Evolutionary conservation across 2,329 filamentous ascomycete genomes (phyloP).

Genomic region (Coniella vitis): DNA sequence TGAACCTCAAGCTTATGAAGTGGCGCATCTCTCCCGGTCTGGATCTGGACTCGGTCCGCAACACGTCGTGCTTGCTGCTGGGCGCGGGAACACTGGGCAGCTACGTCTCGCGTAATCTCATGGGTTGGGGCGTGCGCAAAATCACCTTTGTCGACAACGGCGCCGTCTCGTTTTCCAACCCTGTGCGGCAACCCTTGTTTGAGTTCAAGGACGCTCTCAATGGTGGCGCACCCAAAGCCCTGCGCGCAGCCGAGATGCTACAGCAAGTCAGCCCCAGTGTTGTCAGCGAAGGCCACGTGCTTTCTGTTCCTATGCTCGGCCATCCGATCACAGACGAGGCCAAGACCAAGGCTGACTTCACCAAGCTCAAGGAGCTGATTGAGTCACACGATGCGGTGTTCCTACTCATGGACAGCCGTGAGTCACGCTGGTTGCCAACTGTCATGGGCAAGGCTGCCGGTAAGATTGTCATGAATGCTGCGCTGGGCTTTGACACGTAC

Average conservation of each 20-base stretch:
- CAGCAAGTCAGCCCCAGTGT: constrained; percentile 87
- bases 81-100: constrained; percentile 90
- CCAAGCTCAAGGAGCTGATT: constrained; percentile 67
- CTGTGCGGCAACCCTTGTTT: constrained; percentile 89
- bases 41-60: constrained; percentile 81
- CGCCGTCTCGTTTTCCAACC: constrained; percentile 90
- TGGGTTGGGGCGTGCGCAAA: constrained; percentile 93
- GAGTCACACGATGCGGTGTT: constrained; percentile 87
- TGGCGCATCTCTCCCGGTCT: constrained; percentile 91
- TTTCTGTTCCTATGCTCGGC: constrained; percentile 92
- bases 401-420: constrained; percentile 92
- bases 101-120: constrained; percentile 84
- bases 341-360: constrained; percentile 66
- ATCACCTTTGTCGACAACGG: constrained; percentile 96
- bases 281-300: constrained; percentile 68
- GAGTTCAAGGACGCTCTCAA: constrained; percentile 81
- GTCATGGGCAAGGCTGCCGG: constrained; percentile 89
- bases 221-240: constrained; percentile 79
- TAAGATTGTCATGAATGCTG: constrained; percentile 96
- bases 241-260: constrained; percentile 71
- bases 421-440: constrained; percentile 91
- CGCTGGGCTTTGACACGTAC: constrained; percentile 91
- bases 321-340: constrained; percentile 73
- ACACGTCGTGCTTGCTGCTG: constrained; percentile 81
- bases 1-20: constrained; percentile 98